Conservation (phyloP, 1,284 basidiomycete species). For the Xerocomus amazonicus region DNA sequence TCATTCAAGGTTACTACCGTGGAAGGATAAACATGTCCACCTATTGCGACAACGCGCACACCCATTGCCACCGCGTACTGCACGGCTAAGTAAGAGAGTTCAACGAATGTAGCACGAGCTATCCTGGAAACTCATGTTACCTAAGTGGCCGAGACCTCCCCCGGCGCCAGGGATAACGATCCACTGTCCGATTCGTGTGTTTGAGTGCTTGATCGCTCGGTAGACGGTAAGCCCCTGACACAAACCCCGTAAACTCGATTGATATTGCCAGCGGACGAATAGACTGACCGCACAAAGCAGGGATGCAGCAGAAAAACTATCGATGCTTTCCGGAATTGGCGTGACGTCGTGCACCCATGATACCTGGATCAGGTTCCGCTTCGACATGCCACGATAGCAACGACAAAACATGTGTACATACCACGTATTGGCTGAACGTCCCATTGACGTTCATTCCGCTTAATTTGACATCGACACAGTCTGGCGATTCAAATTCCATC, state of each 20-base stretch:
- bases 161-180: conserved; percentile 80
- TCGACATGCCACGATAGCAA: not conserved
- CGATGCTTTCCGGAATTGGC: conserved; percentile 66
- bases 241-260: not conserved
- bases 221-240: conserved; percentile 73
- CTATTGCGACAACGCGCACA: conserved; percentile 77
- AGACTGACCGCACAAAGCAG: conserved; percentile 72
- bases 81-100: conserved; percentile 45
- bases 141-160: conserved; percentile 69
- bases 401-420: conserved; percentile 28
- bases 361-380: conserved; percentile 34
- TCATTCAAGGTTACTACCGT: not conserved
- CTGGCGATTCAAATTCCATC: conserved; percentile 17
- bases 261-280: not conserved
- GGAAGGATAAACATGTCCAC: conserved; percentile 25
- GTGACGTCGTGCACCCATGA: conserved; percentile 71
- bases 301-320: conserved; percentile 71
- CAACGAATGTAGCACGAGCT: not conserved
- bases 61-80: conserved; percentile 78
- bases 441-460: conserved; percentile 80
- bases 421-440: conserved; percentile 80
- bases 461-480: conserved; percentile 58
- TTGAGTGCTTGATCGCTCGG: conserved; percentile 77
- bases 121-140: conserved; percentile 26
- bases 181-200: conserved; percentile 74